A percentile compares a stretch with the other conserved stretches of the same genome.
These are phyloP conservation scores for Sungouiella blattae DNA, from an alignment of 805 yeast genomes.

Conservation along the genomic window DNA sequence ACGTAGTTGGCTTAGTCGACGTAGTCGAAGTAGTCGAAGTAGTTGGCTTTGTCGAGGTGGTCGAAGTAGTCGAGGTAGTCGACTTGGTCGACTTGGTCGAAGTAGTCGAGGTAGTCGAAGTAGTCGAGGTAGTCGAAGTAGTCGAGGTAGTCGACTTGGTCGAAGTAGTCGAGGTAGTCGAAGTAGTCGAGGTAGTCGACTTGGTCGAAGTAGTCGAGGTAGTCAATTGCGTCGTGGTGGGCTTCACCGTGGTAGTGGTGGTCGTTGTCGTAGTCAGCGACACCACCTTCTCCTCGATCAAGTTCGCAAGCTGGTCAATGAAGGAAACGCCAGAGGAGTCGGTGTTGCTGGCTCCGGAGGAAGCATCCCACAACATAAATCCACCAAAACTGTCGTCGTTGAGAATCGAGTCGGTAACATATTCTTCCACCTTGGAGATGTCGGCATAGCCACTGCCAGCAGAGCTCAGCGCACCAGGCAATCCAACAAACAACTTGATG, in stretches of 20 bases:
- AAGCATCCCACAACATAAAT: conserved; percentile 84
- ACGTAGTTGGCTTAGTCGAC: conserved; percentile 3
- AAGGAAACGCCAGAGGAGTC: conserved; percentile 17
- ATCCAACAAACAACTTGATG: conserved; percentile 69
- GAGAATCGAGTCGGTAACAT: conserved; percentile 9
- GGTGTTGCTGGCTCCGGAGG: conserved; percentile 48
- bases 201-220: not conserved
- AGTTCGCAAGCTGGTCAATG: conserved; percentile 6
- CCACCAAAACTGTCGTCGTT: conserved; percentile 49
- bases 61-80: conserved; percentile 1
- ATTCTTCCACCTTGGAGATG: conserved; percentile 17
- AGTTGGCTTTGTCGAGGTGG: not conserved
- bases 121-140: not conserved
- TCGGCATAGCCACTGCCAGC: conserved; percentile 56
- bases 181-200: conserved; percentile 21
- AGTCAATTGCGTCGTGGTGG: conserved; percentile 1
- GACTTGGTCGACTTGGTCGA: conserved; percentile 5
- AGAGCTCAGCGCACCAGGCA: conserved; percentile 52
- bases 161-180: conserved; percentile 3
- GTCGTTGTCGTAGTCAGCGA: conserved; percentile 1
- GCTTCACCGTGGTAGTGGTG: conserved; percentile 1
- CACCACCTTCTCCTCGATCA: not conserved
- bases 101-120: not conserved
- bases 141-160: conserved; percentile 4
- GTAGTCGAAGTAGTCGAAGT: conserved; percentile 5